Evolutionary conservation across 2,329 filamentous ascomycete species (phyloP).

Genomic region (Leptographium wingfieldii): DNA sequence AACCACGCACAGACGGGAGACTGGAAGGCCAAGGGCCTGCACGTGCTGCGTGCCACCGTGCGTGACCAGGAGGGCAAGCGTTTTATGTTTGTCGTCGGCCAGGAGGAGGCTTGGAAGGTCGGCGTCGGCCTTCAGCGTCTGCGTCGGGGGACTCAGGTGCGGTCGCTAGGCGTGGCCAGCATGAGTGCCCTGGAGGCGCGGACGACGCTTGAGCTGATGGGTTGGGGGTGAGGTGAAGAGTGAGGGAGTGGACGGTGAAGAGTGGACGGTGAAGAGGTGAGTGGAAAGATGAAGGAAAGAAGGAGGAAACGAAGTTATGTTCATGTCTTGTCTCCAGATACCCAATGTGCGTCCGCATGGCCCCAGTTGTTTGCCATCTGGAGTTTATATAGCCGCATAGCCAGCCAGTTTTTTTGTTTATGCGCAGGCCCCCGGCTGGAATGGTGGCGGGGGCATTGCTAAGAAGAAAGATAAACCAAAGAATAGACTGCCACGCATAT

Average conservation of each 20-base stretch:
- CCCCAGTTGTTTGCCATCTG: background rate
- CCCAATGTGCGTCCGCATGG: constrained; percentile 2
- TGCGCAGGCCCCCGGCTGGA: background rate
- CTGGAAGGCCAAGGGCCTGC: constrained; percentile 42
- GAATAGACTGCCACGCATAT: background rate
- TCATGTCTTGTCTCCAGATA: constrained; percentile 5
- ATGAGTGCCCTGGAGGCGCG: constrained; percentile 43
- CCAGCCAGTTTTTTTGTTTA: background rate
- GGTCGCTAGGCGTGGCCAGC: constrained; percentile 44
- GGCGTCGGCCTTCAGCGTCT: constrained; percentile 48
- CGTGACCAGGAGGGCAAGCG: constrained; percentile 54
- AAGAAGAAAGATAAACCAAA: background rate
- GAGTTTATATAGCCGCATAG: constrained; percentile 5
- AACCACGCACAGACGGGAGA: constrained; percentile 30
- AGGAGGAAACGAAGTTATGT: background rate
- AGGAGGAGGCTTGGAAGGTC: constrained; percentile 58
- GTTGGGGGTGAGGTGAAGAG: constrained; percentile 28
- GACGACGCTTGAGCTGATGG: constrained; percentile 43
- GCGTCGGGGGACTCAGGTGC: constrained; percentile 45
- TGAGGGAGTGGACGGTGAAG: no score
- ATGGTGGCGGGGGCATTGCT: background rate
- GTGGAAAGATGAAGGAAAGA: background rate
- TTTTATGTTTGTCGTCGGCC: constrained; percentile 50
- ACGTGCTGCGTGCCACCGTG: constrained; percentile 50
- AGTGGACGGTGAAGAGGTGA: background rate